Evolutionary conservation across 768 basidiomycete species (phyloP), one percentile per base, ranked within the genome.

Genomic region (Mycena galopus): DNA sequence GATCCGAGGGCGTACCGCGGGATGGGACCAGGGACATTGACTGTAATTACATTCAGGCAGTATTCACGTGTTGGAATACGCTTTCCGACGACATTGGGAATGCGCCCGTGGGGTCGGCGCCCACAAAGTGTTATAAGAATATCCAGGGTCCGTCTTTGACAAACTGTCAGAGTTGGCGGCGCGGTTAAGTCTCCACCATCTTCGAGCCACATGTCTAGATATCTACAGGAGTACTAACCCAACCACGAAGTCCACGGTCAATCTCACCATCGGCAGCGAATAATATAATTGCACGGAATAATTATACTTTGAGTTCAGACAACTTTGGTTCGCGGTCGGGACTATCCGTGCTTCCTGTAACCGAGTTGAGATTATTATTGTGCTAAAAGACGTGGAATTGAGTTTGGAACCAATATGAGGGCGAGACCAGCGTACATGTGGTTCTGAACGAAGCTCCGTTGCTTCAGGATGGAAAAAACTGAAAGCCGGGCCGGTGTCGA

Each of bases 401-500:
- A 37, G n/a, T 32, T 21, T 23, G 29, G 29, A 47, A 29, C 14
- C 27, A 25, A 51, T n/a, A 11, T 12, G 11, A 51, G 50, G 4
- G 4, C 39, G 3, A 47, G 12, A 11, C 33, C 29, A 12, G 35
- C 64, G 53, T 35, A 65, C 53, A 39, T 42, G 35, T 32, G 53
- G 53, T 57, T 55, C 35, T 33, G 65, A 47, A 30, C 56, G 55
- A 14, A 37, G 53, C n/a, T 37, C 65, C 6, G 65, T 42, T 14
- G 21, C 39, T 23, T 44, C 56, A 21, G 30, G 19, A 35, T 50
- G 44, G 35, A 29, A 27, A 50, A 60, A 68, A 14, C 32, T 37
- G 30, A 60, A 68, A n/a, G 10, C 39, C 29, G 50, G 65, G 39
- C 65, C 67, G 11, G 67, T 53, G 17, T 37, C 58, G 33, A 42